These are phyloP conservation scores for Solanum lycopersicoides DNA, from an alignment of 257 asterid genomes.

Conservation along the genomic window DNA sequence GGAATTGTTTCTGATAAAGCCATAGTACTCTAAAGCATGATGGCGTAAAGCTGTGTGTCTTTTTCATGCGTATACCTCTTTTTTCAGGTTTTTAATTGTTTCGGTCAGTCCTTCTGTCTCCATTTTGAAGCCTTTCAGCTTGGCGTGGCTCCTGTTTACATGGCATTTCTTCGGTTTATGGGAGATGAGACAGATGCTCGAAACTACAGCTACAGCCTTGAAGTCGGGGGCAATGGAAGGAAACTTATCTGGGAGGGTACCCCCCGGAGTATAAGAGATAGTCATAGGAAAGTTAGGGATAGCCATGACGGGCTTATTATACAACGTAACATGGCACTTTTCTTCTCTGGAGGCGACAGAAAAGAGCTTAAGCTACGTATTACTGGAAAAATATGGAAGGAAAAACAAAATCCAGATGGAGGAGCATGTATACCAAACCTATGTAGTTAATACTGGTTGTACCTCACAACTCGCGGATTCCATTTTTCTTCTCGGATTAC, in stretches of 20 bases:
- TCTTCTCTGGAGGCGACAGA: background rate
- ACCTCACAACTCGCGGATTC: background rate
- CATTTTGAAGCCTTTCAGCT: background rate
- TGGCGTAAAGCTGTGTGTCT: background rate
- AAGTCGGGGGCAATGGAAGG: constrained; percentile 53
- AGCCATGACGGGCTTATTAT: constrained; percentile 9
- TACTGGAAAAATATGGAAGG: background rate
- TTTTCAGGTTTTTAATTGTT: constrained; percentile 42
- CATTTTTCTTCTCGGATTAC: background rate
- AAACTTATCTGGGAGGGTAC: constrained; percentile 51
- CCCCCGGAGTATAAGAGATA: constrained; percentile 44
- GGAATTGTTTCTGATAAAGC: background rate
- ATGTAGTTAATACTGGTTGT: constrained; percentile 4
- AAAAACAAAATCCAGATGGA: background rate
- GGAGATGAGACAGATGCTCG: background rate
- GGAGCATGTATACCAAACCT: constrained; percentile 41
- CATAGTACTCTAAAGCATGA: background rate
- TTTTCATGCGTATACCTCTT: background rate
- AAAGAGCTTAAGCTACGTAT: background rate
- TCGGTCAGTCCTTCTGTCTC: constrained; percentile 24
- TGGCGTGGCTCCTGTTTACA: background rate
- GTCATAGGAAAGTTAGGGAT: constrained; percentile 51
- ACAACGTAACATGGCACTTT: background rate
- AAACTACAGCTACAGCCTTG: constrained; percentile 34
- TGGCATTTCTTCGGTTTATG: background rate